Conservation (phyloP, 106 monocot genomes). For the Dendrobium nobile region DNA sequence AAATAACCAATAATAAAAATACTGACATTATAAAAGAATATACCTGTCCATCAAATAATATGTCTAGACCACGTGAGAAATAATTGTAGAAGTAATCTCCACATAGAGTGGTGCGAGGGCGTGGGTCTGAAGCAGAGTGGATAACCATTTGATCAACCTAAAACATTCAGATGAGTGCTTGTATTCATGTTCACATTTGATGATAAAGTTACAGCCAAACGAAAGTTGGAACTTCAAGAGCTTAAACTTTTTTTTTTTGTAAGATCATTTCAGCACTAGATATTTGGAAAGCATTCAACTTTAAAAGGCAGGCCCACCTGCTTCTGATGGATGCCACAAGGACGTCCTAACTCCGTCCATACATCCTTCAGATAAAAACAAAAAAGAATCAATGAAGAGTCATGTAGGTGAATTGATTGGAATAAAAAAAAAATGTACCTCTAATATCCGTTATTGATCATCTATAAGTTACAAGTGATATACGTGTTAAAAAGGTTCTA, state of each 20-base stretch:
- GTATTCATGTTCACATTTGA: not conserved
- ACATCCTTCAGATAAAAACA: slow-evolving; percentile 53
- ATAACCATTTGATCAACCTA: slow-evolving; percentile 99
- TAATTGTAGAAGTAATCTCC: slow-evolving; percentile 98
- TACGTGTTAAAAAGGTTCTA: not conserved
- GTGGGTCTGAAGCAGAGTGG: slow-evolving; percentile 91
- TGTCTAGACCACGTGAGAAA: slow-evolving; percentile 89
- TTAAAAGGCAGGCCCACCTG: slow-evolving; percentile 39
- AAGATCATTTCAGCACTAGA: not conserved
- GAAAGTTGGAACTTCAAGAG: not conserved
- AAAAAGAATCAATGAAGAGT: not conserved
- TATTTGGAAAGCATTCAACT: not conserved
- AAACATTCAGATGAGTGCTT: not conserved
- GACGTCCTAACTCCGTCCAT: slow-evolving; percentile 89
- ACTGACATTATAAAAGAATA: slow-evolving; percentile 7
- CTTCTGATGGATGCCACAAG: slow-evolving; percentile 96
- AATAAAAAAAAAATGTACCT: not conserved
- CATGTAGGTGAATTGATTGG: not conserved
- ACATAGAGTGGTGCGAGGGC: slow-evolving; percentile 81
- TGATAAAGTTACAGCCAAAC: not conserved
- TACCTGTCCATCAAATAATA: slow-evolving; percentile 97
- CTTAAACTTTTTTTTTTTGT: not conserved
- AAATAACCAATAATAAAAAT: not conserved
- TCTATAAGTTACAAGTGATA: not conserved
- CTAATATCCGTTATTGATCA: too few relatives aligned